Evolutionary conservation across 2,329 filamentous ascomycete genomes (phyloP).

Genomic region (Alternaria brassicae): DNA sequence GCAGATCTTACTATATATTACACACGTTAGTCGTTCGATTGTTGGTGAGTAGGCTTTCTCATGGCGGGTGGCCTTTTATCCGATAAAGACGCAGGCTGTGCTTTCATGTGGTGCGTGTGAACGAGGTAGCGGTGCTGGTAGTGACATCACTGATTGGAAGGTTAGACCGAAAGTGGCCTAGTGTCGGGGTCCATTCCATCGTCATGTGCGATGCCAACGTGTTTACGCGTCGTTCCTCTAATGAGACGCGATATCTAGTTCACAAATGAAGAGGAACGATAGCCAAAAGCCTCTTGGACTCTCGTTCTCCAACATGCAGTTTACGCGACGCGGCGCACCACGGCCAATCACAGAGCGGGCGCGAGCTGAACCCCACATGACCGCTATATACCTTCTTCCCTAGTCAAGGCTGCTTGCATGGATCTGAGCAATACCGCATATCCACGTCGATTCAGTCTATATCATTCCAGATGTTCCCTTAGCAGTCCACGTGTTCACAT

Average conservation of each 20-base stretch:
- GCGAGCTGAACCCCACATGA: background rate
- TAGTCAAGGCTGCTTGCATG: background rate
- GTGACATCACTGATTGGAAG: background rate
- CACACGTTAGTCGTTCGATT: constrained; percentile 7
- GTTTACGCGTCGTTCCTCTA: background rate
- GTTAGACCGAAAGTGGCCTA: background rate
- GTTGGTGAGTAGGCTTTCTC: background rate
- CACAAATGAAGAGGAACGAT: background rate
- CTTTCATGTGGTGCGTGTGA: background rate
- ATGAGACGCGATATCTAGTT: background rate
- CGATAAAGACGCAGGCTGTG: background rate
- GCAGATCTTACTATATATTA: constrained; percentile 1
- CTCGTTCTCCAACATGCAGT: background rate
- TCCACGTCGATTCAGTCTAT: background rate
- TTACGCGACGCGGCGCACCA: background rate
- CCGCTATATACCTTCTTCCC: background rate
- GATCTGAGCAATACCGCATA: background rate
- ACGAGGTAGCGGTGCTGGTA: background rate
- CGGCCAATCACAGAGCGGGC: background rate
- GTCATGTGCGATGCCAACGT: background rate
- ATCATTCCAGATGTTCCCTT: background rate
- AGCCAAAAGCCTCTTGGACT: background rate
- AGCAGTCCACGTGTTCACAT: background rate
- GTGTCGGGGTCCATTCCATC: background rate
- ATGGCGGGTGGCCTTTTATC: background rate